Evolutionary conservation across 2,329 filamentous ascomycete genomes (phyloP).

Genomic region (Nemania sp.): DNA sequence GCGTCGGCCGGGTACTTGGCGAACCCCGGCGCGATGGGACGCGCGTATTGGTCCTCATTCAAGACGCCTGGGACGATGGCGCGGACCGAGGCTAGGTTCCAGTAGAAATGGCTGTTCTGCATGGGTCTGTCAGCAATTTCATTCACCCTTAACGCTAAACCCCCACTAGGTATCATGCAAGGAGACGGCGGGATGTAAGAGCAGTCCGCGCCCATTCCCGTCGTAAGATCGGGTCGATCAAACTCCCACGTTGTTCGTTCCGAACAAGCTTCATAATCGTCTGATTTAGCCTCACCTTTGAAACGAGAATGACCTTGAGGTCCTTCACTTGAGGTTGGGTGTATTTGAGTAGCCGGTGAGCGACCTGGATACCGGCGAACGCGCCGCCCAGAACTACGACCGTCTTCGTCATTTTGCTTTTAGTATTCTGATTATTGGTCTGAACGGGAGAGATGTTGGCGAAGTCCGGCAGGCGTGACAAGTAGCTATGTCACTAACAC

Average conservation of each 20-base stretch:
- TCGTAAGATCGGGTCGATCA: neutral
- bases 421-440: slow-evolving; percentile 4
- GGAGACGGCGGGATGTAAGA: neutral
- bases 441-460: slow-evolving; percentile 20
- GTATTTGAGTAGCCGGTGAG: slow-evolving; percentile 67
- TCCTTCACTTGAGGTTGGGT: slow-evolving; percentile 58
- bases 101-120: slow-evolving; percentile 69
- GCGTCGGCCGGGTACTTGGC: slow-evolving; percentile 61
- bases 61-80: slow-evolving; percentile 64
- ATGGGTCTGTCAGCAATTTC: slow-evolving; percentile 30
- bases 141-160: neutral
- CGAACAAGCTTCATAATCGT: neutral
- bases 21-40: slow-evolving; percentile 63
- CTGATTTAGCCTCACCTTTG: slow-evolving; percentile 58
- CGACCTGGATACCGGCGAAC: slow-evolving; percentile 64
- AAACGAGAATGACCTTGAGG: slow-evolving; percentile 66
- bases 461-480: slow-evolving; percentile 36
- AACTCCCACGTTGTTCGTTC: neutral
- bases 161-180: neutral
- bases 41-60: slow-evolving; percentile 63
- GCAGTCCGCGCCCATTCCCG: neutral
- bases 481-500: neutral
- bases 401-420: slow-evolving; percentile 41
- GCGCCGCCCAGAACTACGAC: slow-evolving; percentile 67
- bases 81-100: slow-evolving; percentile 68